Percentiles rank a stretch among this genome's conserved stretches.
phyloP scores from a whole-genome alignment of 768 basidiomycete genomes.

The Daedaleopsis nitida region DNA sequence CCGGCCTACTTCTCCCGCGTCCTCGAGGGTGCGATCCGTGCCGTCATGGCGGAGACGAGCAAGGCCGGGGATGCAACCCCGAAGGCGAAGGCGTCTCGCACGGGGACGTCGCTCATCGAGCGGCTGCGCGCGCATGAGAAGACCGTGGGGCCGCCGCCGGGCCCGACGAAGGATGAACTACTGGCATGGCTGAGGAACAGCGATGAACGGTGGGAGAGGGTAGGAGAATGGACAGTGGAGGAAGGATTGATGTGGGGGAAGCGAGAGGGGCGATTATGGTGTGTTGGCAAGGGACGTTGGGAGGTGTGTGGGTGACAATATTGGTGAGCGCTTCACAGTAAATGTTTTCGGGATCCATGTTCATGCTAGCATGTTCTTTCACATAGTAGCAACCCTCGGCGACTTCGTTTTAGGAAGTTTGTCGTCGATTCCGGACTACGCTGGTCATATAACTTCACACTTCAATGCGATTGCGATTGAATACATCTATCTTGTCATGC shows the following conservation, averaged over 20 bases:
- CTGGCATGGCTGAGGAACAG: slow-evolving; percentile 43
- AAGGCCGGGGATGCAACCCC: slow-evolving; percentile 3
- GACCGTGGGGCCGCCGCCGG: slow-evolving; percentile 19
- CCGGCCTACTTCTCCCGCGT: slow-evolving; percentile 47
- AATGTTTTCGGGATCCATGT: neutral
- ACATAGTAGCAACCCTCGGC: neutral
- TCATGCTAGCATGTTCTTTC: neutral
- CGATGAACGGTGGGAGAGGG: slow-evolving; percentile 66
- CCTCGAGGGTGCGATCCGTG: slow-evolving; percentile 48
- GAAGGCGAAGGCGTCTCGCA: slow-evolving; percentile 2
- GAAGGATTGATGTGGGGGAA: slow-evolving; percentile 57
- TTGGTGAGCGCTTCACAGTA: neutral
- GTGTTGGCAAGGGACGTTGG: slow-evolving; percentile 38
- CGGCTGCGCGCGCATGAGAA: slow-evolving; percentile 18
- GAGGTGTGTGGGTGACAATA: slow-evolving; percentile 27
- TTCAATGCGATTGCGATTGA: too few species aligned
- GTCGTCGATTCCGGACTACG: too few species aligned
- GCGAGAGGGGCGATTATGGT: slow-evolving; percentile 36
- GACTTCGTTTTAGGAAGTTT: too few species aligned
- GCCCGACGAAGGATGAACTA: slow-evolving; percentile 49
- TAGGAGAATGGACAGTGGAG: slow-evolving; percentile 65
- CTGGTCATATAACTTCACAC: too few species aligned
- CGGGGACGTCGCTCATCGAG: slow-evolving; percentile 15
- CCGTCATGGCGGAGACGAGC: slow-evolving; percentile 30
- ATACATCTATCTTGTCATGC: too few species aligned